Conservation (phyloP, 192 early-diverging fungal species). For the Dissophora globulifera region DNA sequence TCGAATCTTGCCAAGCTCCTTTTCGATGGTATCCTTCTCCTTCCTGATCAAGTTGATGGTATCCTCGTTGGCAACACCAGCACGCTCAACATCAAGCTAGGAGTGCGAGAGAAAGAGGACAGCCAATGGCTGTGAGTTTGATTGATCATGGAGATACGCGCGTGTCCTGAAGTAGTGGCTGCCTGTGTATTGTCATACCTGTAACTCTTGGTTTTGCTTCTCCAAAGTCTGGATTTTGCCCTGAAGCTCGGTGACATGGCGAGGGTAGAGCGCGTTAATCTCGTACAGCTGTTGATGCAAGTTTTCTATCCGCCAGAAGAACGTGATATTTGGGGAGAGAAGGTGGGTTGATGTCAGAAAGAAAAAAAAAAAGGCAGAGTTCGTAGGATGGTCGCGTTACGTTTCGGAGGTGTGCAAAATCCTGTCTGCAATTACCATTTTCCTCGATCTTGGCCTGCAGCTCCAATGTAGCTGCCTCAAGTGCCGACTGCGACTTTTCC, state of each 20-base stretch:
- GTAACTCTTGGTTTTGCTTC: constrained; percentile 57
- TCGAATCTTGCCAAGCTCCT: constrained; percentile 44
- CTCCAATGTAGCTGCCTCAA: constrained; percentile 62
- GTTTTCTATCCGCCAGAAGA: too few relatives aligned
- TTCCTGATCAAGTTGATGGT: constrained; percentile 47
- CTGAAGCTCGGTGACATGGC: constrained; percentile 59
- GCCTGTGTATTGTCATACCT: constrained; percentile 32
- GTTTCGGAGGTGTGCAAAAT: too few relatives aligned
- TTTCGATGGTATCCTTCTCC: constrained; percentile 51
- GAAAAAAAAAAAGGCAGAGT: too few relatives aligned
- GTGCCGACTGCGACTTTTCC: constrained; percentile 59
- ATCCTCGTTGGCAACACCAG: constrained; percentile 55
- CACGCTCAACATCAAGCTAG: constrained; percentile 55
- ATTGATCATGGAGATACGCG: too few relatives aligned
- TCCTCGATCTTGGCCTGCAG: constrained; percentile 66
- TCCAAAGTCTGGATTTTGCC: constrained; percentile 61
- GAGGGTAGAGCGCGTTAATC: constrained; percentile 60
- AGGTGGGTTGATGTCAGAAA: too few relatives aligned
- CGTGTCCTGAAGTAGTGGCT: too few relatives aligned
- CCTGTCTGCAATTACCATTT: constrained; percentile 69
- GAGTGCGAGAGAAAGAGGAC: not conserved
- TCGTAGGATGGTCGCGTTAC: too few relatives aligned
- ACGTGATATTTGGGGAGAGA: too few relatives aligned
- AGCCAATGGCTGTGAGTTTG: not conserved
- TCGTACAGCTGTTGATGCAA: constrained; percentile 64